Percentiles rank a stretch among this genome's conserved stretches.
Evolutionary conservation across 257 asterid species (phyloP).

Genomic region (Solanum paucissectum): DNA sequence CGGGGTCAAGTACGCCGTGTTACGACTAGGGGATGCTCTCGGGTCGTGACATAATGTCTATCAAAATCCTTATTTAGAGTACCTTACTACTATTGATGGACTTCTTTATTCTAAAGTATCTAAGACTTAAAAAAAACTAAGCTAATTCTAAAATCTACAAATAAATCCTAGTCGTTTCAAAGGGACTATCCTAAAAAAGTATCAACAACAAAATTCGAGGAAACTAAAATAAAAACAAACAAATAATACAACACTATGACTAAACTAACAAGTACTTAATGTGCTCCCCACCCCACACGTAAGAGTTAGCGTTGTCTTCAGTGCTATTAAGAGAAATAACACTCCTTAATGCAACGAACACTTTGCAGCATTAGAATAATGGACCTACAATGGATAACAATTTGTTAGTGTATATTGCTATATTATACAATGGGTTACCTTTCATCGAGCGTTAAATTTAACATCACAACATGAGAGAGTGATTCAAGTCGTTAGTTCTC

Average conservation of each 20-base stretch:
- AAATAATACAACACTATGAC: neutral
- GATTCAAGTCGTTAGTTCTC: neutral
- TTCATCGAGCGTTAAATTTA: no score
- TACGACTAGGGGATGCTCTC: no score
- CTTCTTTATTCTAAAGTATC: neutral
- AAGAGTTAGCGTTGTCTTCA: neutral
- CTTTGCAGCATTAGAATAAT: neutral
- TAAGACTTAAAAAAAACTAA: neutral
- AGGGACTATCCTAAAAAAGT: neutral
- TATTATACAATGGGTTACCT: neutral
- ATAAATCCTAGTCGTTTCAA: neutral
- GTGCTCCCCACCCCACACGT: neutral
- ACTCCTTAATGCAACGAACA: neutral
- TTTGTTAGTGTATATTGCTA: neutral
- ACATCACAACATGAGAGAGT: neutral
- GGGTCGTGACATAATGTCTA: no score
- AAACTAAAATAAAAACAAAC: neutral
- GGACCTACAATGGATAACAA: neutral
- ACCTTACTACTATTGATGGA: neutral
- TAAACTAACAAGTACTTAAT: neutral
- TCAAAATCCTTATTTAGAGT: neutral
- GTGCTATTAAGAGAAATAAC: neutral
- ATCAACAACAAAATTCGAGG: neutral
- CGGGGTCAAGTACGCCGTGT: no score
- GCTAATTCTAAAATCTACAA: neutral